phyloP scores from a whole-genome alignment of 2,329 filamentous ascomycete genomes.

The Clarireedia paspali region DNA sequence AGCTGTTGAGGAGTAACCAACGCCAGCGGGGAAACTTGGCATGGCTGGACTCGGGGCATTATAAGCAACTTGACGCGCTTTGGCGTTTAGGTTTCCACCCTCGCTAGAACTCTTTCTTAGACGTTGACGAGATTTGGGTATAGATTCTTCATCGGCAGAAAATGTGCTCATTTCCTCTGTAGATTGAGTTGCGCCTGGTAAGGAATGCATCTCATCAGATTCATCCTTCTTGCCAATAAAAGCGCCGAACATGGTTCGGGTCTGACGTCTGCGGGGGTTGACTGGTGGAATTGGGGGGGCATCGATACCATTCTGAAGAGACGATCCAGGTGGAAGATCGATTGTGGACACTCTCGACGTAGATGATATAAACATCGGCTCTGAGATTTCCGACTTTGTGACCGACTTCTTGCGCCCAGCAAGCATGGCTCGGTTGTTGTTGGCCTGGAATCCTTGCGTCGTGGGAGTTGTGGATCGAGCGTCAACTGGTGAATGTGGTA shows the following conservation, averaged over 20 bases:
- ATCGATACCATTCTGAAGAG: constrained; percentile 22
- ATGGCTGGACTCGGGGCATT: constrained; percentile 25
- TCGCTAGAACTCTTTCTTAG: constrained; percentile 28
- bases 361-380: constrained; percentile 27
- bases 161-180: constrained; percentile 29
- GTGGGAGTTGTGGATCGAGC: constrained; percentile 20
- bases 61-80: constrained; percentile 20
- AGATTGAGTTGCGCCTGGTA: constrained; percentile 24
- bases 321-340: constrained; percentile 25
- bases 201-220: constrained; percentile 14
- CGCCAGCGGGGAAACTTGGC: constrained; percentile 15
- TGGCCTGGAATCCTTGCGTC: constrained; percentile 13
- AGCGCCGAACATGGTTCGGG: constrained; percentile 26
- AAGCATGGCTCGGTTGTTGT: constrained; percentile 9
- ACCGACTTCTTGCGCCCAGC: constrained; percentile 25
- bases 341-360: constrained; percentile 28
- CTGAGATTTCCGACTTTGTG: constrained; percentile 29
- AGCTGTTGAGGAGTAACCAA: neutral
- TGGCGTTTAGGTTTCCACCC: constrained; percentile 26
- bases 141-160: constrained; percentile 26
- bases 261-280: constrained; percentile 27
- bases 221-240: constrained; percentile 22
- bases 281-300: constrained; percentile 29
- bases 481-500: constrained; percentile 17
- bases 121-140: constrained; percentile 18